Conservation (phyloP, 2,329 filamentous ascomycete genomes). For the Xylariales sp. region DNA sequence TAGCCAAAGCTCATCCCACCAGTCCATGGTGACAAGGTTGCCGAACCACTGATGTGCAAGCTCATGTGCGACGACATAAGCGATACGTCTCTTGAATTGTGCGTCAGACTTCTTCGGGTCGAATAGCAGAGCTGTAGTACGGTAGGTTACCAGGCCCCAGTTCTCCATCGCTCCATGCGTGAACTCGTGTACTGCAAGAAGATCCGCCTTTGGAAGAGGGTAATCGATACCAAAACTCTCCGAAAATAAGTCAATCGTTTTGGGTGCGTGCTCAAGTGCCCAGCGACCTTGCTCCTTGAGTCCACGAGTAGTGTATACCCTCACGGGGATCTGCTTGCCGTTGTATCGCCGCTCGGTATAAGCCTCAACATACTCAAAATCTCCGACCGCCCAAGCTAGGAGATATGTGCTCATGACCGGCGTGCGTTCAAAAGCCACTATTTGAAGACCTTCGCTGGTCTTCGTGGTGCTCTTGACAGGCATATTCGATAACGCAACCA, state of each 20-base stretch:
- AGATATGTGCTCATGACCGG: constrained; percentile 92
- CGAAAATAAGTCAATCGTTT: constrained; percentile 94
- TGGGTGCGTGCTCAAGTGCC: constrained; percentile 85
- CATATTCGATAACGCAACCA: constrained; percentile 94
- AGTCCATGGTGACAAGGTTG: constrained; percentile 94
- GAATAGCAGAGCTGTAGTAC: constrained; percentile 92
- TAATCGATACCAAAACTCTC: constrained; percentile 93
- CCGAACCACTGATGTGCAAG: constrained; percentile 96
- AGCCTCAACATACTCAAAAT: constrained; percentile 94
- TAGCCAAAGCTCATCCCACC: constrained; percentile 91
- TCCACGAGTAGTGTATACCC: constrained; percentile 94
- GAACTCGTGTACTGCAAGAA: constrained; percentile 91
- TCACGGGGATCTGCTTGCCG: constrained; percentile 83
- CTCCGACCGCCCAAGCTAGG: constrained; percentile 88
- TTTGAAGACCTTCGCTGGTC: constrained; percentile 60
- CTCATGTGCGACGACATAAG: constrained; percentile 97
- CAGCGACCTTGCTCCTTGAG: constrained; percentile 87
- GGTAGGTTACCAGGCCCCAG: constrained; percentile 94
- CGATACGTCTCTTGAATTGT: constrained; percentile 86
- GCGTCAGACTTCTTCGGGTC: constrained; percentile 89
- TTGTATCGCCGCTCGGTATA: constrained; percentile 88
- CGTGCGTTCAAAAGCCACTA: constrained; percentile 75
- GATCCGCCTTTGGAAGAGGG: constrained; percentile 84
- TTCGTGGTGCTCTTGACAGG: constrained; percentile 68
- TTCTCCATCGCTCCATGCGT: constrained; percentile 88